Conservation (phyloP, 1,284 basidiomycete species). For the Butyriboletus appendiculatus region DNA sequence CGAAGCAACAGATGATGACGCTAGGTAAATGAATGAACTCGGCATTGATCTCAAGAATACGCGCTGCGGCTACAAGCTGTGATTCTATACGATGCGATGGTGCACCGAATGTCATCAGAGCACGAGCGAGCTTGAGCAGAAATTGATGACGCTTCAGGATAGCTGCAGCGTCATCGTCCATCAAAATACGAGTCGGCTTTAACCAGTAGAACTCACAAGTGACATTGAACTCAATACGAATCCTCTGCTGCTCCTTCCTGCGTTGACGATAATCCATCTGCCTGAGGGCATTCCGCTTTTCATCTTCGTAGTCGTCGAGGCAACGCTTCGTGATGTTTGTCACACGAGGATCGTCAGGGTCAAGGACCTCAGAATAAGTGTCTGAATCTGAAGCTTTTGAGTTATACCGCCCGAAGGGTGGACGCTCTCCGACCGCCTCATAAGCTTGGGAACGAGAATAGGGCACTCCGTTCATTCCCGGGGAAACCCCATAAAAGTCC, state of each 20-base stretch:
- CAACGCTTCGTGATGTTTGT: conserved; percentile 45
- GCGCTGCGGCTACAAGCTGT: conserved; percentile 71
- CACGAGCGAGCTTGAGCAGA: conserved; percentile 61
- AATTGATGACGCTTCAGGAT: conserved; percentile 60
- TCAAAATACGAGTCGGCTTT: background rate
- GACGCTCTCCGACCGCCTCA: conserved; percentile 10
- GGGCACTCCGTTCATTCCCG: conserved; percentile 28
- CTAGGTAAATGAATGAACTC: conserved; percentile 81
- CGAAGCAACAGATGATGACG: conserved; percentile 83
- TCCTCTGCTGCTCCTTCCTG: conserved; percentile 59
- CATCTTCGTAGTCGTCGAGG: conserved; percentile 58
- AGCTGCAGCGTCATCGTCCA: conserved; percentile 35
- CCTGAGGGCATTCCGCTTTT: conserved; percentile 55
- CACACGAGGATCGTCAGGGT: conserved; percentile 55
- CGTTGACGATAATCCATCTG: conserved; percentile 67
- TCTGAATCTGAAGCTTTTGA: conserved; percentile 31
- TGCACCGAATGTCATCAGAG: conserved; percentile 70
- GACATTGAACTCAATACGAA: conserved; percentile 71
- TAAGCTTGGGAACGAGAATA: conserved; percentile 31
- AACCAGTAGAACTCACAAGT: conserved; percentile 48
- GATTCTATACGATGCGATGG: conserved; percentile 73
- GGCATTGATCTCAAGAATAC: conserved; percentile 81
- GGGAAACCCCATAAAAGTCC: conserved; percentile 48
- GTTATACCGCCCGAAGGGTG: conserved; percentile 13
- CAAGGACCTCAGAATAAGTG: conserved; percentile 46